Evolutionary conservation across 1,284 basidiomycete genomes (phyloP), one percentile per base, ranked within the genome.

Genomic region (Irpex sp.): DNA sequence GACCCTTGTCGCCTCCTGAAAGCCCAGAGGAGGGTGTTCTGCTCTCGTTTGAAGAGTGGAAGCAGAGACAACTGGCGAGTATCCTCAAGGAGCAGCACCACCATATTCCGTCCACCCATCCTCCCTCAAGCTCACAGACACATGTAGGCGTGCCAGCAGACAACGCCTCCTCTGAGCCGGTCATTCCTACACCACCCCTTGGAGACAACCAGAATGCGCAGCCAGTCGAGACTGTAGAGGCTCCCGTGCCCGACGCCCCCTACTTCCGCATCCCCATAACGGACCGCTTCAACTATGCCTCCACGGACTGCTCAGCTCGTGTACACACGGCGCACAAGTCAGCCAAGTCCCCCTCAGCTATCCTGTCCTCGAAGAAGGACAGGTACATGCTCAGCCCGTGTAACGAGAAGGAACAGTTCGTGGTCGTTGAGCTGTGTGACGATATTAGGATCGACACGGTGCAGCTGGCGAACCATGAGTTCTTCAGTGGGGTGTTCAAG

Each of bases 331-430:
- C 93, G 0, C 95, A 96, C 71, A 85, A 87, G 33, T 84, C 84
- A 0, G 92, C 95, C 53, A 95, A 95, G 70, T 95, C 94, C 1
- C 80, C 94, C 0, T 86, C 89, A 0, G 85, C 92, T 0, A 92
- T 99, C 62, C 83, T 99, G 1, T 92, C 92, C 58, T 91, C 90
- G 59, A 96, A 95, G 77, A 92, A 91, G 74, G 97, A 99, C 76
- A 81, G 89, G 66, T 99, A 99, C 81, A 97, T 99, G 97, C 89
- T 98, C 66, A 95, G 92, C 60, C 97, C 97, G 0, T 99, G 97
- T 71, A 83, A 84, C 31, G 79, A 82, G 61, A 76, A 82, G 64
- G 79, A 83, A 35, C 94, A 97, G 71, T 98, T 89, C 75, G 92
- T 98, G 19, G 88, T 98, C 33, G 90, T 98, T 51, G 97, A 99